Evolutionary conservation across 2,329 filamentous ascomycete genomes (phyloP), one percentile per base, ranked within the genome.

Genomic region (Alternaria ventricosa): DNA sequence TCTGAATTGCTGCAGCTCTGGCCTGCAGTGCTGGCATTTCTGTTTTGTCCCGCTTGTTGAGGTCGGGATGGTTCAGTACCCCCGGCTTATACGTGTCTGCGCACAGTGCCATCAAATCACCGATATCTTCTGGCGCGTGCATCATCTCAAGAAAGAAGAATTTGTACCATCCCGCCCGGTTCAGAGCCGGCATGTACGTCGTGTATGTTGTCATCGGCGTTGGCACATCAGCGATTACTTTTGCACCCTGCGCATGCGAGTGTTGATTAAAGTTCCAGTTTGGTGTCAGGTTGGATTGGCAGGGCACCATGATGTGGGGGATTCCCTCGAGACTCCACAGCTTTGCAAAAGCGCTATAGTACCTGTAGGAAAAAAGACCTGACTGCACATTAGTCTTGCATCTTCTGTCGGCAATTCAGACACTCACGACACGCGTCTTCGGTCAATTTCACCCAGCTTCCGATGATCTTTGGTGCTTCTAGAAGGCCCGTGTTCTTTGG

Each of bases 141-240:
- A 76, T 59, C 57, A 73, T 63, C 41, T 77, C 73, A 7, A 78
- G 66, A 50, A 79, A 78, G 49, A 79, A 71, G 33, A 73, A 78
- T 50, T 78, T 78, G 66, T 78, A 79, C 75, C 75, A 79, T 3
- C 76, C 78, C 9, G 76, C 70, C 6, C 76, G 75, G 33, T 78
- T 79, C 36, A 79, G 66, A 6, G 76, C 78, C 11, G 78, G 75
- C 67, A 78, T 74, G 57, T 79, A 79, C 7, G 65, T 61, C 12
- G 74, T 55, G 50, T 72, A 71, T 0, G 53, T 43, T 10, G 61
- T 28, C 20, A 41, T 66, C 5, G 58, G 53, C 18, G 68, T 57
- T 2, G 66, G 61, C 9, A 61, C 51, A 20, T 69, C 61, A 13
- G 60, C 12, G 23, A 60, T 55, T 12, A 78, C 65, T 49, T 66